phyloP scores from a whole-genome alignment of 2,329 filamentous ascomycete genomes.

The Neofusicoccum kwambonambiense region DNA sequence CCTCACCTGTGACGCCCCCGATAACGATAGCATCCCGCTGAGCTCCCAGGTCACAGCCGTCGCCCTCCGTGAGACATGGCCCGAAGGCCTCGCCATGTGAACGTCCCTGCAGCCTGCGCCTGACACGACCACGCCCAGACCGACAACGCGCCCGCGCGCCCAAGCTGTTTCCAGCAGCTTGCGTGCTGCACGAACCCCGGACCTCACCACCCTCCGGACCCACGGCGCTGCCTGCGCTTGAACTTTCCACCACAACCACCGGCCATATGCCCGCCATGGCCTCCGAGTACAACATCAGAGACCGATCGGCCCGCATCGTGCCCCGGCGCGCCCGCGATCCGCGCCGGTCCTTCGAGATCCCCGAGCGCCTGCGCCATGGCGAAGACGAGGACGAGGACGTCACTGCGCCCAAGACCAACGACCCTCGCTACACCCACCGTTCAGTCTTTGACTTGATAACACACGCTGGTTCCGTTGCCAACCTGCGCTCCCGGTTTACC shows the following conservation, averaged over 20 bases:
- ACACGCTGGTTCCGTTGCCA: constrained; percentile 76
- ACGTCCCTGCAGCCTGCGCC: background rate
- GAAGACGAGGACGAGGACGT: constrained; percentile 62
- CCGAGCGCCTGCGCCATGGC: constrained; percentile 58
- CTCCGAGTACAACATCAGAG: constrained; percentile 7
- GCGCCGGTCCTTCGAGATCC: constrained; percentile 49
- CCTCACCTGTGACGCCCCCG: constrained; percentile 5
- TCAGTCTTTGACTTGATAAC: constrained; percentile 92
- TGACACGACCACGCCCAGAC: constrained; percentile 7
- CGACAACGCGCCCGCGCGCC: background rate
- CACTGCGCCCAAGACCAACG: constrained; percentile 52
- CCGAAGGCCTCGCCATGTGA: background rate
- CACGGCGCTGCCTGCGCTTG: background rate
- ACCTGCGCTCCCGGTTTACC: constrained; percentile 74
- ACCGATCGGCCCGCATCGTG: background rate
- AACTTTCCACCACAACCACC: background rate
- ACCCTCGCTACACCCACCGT: constrained; percentile 76
- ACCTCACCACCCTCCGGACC: background rate
- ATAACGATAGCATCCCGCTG: constrained; percentile 3
- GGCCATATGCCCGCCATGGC: constrained; percentile 6
- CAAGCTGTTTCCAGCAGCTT: background rate
- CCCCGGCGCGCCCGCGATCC: background rate
- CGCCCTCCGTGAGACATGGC: constrained; percentile 5
- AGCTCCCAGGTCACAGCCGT: constrained; percentile 4
- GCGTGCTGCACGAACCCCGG: constrained; percentile 7